Conservation (phyloP, 1,284 basidiomycete species). For the Heterobasidion parviporum region DNA sequence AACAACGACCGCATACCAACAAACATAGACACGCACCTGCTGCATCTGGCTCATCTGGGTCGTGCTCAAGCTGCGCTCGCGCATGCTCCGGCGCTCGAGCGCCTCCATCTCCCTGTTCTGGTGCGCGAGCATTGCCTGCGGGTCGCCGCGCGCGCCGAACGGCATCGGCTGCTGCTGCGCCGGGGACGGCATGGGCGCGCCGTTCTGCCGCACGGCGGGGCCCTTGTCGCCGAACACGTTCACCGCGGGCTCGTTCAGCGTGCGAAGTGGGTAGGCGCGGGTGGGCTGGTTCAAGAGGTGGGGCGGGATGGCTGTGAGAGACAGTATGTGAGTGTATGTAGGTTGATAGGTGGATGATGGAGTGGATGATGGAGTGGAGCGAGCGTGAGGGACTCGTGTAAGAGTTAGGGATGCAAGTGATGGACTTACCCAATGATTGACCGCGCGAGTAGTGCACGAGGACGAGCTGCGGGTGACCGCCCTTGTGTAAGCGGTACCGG, state of each 20-base stretch:
- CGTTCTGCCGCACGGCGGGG: constrained; percentile 2
- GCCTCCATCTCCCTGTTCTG: constrained; percentile 65
- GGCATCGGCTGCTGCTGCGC: constrained; percentile 5
- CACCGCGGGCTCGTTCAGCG: constrained; percentile 52
- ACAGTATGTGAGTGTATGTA: too few species aligned
- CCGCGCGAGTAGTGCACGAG: constrained; percentile 69
- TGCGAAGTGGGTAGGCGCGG: constrained; percentile 61
- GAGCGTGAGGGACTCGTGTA: not conserved
- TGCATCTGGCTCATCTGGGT: constrained; percentile 6
- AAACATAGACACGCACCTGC: constrained; percentile 1
- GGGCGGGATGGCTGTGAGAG: constrained; percentile 9
- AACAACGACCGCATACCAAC: not conserved
- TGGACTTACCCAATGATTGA: constrained; percentile 44
- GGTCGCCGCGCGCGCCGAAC: constrained; percentile 20
- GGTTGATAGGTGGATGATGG: not conserved
- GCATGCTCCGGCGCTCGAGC: constrained; percentile 48
- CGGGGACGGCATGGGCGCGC: constrained; percentile 7
- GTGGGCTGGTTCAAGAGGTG: constrained; percentile 33
- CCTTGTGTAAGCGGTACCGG: constrained; percentile 62
- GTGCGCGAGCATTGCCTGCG: constrained; percentile 61
- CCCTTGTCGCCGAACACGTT: constrained; percentile 60
- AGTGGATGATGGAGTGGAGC: not conserved
- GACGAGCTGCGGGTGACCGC: constrained; percentile 58
- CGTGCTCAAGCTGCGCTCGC: constrained; percentile 17
- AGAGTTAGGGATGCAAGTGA: too few species aligned